Evolutionary conservation across 129 eudicot species (phyloP), one percentile per base, ranked within the genome.

Genomic region (Arctium lappa): DNA sequence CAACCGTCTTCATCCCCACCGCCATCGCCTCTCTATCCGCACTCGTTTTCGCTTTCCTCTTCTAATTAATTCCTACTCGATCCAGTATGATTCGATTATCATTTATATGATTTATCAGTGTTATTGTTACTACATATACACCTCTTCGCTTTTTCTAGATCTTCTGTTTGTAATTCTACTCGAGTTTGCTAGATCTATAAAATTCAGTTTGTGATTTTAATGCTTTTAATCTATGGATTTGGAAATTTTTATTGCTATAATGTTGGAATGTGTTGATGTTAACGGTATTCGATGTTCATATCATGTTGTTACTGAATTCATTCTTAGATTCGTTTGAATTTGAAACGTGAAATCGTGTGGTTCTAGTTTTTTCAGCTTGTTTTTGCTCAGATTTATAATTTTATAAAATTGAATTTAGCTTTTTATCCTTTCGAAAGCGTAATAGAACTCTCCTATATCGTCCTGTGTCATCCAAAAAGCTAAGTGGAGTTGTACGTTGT

Each of bases 21-120:
- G 74, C 44, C 5, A 3, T 79, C 12, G 80, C 89, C 13, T 82
- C 86, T 32, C 27, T 82, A 34, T 72, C 84, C 0, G 86, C 89
- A 9, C 5, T 86, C 34, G 37, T 76, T 37, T 86, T 78, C 75
- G 74, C 81, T 18, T 82, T 50, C 78, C 44, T 86, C 34, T 82
- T 78, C 72, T 86, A 33, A 9, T 53, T 33, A 32, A 31, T 16
- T 60, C n/a, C 68, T 56, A 16, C 7, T 16, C 29, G n/a, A 56
- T 56, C 8, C 8, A 6, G 65, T 69, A 83, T 76, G 81, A 50
- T 69, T 78, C 66, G 4, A 39, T 78, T 80, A 18, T 16, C 66
- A 56, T 56, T 56, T 32, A 15, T 80, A 18, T 16, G 27, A 56
- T 56, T 56, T 32, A 15, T 56, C 66, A 6, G 70, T 32, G 50